Evolutionary conservation across 345 rosid genomes (phyloP), one percentile per base, ranked within the genome.

Genomic region (Aurinia saxatilis): DNA sequence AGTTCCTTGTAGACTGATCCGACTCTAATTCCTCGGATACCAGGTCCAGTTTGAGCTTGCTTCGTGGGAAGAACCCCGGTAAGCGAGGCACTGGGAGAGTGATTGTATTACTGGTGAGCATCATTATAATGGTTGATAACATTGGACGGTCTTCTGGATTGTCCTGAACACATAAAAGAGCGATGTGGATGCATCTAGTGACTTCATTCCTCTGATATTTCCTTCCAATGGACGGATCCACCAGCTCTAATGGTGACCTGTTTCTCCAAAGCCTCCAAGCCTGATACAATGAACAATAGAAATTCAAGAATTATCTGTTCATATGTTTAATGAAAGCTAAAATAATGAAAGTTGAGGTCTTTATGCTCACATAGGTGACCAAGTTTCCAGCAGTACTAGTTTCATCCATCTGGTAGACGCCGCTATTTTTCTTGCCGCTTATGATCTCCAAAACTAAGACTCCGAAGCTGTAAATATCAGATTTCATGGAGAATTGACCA

Each of bases 101-200:
- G 3, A 71, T 35, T 10, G 70, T 55, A 12, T 41, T 64, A 5
- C 75, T 56, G 31, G 60, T 71, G 27, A 71, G 75, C 75, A 63
- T 63, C 3, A 71, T 16, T n/a, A 40, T 50, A 46, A 56, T 57
- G 1, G 47, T 48, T 19, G 65, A 40, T 27, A 71, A 21, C 37
- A 13, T 6, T 33, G 75, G 75, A 40, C 75, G 59, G 16, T 48
- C 47, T 25, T 12, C 34, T 12, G 60, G 64, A 40, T 57, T 25
- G 0, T 71, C 75, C 62, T 71, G 75, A 71, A 63, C 75, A 56
- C 75, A 71, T 39, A 71, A 57, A 2, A 71, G 53, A 0, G 47
- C 75, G 0, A 70, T 70, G 27, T 70, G 65, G 19, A 70, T 63
- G 47, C 69, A 70, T 48, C 70, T 63, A 18, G 16, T 63, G 13